phyloP scores from a whole-genome alignment of 164 flowering plant species.

The Euptelea pleiosperma region DNA sequence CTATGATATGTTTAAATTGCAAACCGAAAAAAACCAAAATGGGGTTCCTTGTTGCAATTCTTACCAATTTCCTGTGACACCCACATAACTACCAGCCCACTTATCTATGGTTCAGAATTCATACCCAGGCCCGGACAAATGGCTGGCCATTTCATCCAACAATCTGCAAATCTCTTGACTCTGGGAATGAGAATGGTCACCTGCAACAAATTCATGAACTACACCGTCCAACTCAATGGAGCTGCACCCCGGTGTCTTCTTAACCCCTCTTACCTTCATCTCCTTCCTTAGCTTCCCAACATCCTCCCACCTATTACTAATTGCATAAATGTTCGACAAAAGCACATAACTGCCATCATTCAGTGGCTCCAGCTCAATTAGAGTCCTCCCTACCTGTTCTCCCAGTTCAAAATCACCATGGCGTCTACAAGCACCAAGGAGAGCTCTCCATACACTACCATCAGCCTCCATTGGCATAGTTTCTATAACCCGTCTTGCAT shows the following conservation, averaged over 20 bases:
- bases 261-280: constrained; percentile 21
- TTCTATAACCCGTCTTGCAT: constrained; percentile 18
- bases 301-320: constrained; percentile 19
- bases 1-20: no score
- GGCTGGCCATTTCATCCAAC: constrained; percentile 12
- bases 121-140: not conserved
- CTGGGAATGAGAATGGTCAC: constrained; percentile 20
- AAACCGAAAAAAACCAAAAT: not conserved
- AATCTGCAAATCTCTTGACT: constrained; percentile 8
- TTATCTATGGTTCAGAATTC: not conserved
- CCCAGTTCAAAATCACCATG: constrained; percentile 23
- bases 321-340: constrained; percentile 22
- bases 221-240: constrained; percentile 20
- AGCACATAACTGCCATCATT: constrained; percentile 26
- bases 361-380: constrained; percentile 19
- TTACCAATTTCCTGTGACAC: no score
- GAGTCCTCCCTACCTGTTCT: constrained; percentile 12
- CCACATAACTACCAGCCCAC: no score
- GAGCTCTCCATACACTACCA: constrained; percentile 18
- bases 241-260: constrained; percentile 26
- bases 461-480: constrained; percentile 24
- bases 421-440: constrained; percentile 20
- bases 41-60: not conserved
- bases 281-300: constrained; percentile 14
- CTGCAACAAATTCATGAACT: constrained; percentile 23